Percentiles rank a stretch among this genome's conserved stretches.
Evolutionary conservation across 2,329 filamentous ascomycete species (phyloP).

Genomic region (Parascedosporium putredinis): DNA sequence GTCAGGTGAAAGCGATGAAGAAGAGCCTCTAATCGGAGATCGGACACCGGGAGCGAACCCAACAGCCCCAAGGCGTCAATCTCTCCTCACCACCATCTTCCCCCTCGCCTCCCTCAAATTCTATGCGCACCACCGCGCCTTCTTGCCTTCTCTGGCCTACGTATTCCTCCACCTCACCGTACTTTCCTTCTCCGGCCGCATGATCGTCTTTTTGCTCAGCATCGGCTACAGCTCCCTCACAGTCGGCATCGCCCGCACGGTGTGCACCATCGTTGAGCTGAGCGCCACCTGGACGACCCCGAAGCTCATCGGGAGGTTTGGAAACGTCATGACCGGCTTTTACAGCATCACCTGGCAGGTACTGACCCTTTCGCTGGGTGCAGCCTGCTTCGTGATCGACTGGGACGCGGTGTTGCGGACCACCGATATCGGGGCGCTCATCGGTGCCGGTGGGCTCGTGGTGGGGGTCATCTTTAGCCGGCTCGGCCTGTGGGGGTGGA

Average conservation of each 20-base stretch:
- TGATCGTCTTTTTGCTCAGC: conserved; percentile 53
- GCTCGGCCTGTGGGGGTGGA: conserved; percentile 54
- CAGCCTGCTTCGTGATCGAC: background rate
- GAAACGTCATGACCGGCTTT: conserved; percentile 53
- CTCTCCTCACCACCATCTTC: background rate
- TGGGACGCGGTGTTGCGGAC: conserved; percentile 29
- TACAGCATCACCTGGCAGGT: conserved; percentile 62
- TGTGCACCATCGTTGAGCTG: conserved; percentile 45
- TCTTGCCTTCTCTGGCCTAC: conserved; percentile 49
- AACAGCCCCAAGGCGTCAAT: background rate
- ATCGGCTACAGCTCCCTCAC: conserved; percentile 38
- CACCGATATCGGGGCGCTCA: background rate
- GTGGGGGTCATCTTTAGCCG: conserved; percentile 32
- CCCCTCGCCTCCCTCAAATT: conserved; percentile 13
- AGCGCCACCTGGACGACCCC: conserved; percentile 51
- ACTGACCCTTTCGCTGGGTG: conserved; percentile 38
- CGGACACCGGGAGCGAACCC: no score
- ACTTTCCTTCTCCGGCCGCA: conserved; percentile 48
- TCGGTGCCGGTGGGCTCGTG: conserved; percentile 12
- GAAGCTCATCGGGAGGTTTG: conserved; percentile 41
- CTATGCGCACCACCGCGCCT: conserved; percentile 44
- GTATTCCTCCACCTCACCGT: conserved; percentile 54
- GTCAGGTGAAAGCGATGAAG: no score
- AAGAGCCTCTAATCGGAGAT: no score
- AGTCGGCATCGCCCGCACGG: conserved; percentile 42